A percentile compares a stretch with the other conserved stretches of the same genome.
Evolutionary conservation across 2,329 filamentous ascomycete genomes (phyloP).

Genomic region (Lomentospora prolificans): DNA sequence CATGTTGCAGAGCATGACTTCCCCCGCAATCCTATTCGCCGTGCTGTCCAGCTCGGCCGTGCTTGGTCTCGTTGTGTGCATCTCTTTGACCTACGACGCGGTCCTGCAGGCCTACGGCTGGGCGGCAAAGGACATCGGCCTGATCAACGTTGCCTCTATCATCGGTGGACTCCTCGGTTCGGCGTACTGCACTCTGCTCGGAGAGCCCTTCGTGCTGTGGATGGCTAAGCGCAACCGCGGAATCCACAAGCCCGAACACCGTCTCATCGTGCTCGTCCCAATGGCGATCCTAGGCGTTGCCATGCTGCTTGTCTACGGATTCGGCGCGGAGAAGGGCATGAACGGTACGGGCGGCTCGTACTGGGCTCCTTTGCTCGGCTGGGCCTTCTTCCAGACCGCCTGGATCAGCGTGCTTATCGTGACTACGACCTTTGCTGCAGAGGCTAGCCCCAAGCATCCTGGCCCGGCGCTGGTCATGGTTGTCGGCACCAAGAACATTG

Average conservation of each 20-base stretch:
- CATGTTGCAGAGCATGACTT: conserved; percentile 16
- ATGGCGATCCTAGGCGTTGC: conserved; percentile 13
- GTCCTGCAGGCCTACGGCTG: conserved; percentile 25
- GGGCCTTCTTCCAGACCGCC: conserved; percentile 16
- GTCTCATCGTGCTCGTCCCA: conserved; percentile 12
- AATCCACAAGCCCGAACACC: conserved; percentile 15
- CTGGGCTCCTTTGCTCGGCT: conserved; percentile 20
- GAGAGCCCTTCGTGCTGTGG: conserved; percentile 13
- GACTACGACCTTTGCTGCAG: conserved; percentile 23
- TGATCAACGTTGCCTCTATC: conserved; percentile 39
- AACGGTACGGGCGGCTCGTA: background rate
- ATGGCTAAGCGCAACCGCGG: conserved; percentile 14
- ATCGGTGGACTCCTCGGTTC: conserved; percentile 26
- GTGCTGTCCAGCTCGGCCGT: conserved; percentile 25
- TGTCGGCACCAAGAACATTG: conserved; percentile 23
- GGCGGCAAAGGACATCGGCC: conserved; percentile 23
- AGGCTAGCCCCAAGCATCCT: conserved; percentile 23
- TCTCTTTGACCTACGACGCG: conserved; percentile 26
- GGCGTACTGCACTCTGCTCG: conserved; percentile 14
- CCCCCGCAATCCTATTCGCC: conserved; percentile 27
- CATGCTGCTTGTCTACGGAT: conserved; percentile 14
- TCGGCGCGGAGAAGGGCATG: conserved; percentile 7
- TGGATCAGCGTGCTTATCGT: conserved; percentile 20
- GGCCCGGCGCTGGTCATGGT: conserved; percentile 23
- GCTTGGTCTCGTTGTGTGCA: conserved; percentile 25